phyloP scores from a whole-genome alignment of 495 filamentous ascomycete genomes.

The Talaromyces trachyspermus region DNA sequence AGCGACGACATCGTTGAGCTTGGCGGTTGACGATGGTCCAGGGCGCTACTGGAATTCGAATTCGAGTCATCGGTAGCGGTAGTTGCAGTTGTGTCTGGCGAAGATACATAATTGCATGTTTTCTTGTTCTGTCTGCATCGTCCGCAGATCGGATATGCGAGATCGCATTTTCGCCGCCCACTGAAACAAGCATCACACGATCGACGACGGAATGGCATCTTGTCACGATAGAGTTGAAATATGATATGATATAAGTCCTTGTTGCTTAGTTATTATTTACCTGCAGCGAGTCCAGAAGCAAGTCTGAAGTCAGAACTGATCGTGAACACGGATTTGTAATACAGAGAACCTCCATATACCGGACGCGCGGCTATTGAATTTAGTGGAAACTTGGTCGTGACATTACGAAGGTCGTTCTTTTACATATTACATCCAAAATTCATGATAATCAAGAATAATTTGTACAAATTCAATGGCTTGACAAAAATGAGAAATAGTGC shows the following conservation, averaged over 20 bases:
- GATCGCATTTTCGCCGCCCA: neutral
- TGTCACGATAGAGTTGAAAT: neutral
- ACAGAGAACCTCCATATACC: no score
- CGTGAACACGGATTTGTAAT: no score
- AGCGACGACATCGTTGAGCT: neutral
- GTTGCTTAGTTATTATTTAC: neutral
- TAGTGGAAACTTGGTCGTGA: no score
- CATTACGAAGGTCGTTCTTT: no score
- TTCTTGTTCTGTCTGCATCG: conserved; percentile 2
- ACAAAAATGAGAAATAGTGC: no score
- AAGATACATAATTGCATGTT: neutral
- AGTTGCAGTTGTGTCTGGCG: neutral
- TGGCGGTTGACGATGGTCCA: neutral
- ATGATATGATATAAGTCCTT: neutral
- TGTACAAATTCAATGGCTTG: no score
- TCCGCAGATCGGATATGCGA: neutral
- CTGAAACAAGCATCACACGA: conserved; percentile 2
- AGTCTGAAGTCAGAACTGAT: no score
- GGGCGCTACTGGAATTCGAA: neutral
- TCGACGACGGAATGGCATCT: neutral
- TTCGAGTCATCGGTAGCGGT: neutral
- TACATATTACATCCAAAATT: no score
- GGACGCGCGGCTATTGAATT: no score
- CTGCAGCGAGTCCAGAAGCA: no score
- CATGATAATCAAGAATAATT: no score